Base-by-base conservation (phyloP, 2,329 filamentous ascomycete species). In the Diaporthe longicolla region DNA sequence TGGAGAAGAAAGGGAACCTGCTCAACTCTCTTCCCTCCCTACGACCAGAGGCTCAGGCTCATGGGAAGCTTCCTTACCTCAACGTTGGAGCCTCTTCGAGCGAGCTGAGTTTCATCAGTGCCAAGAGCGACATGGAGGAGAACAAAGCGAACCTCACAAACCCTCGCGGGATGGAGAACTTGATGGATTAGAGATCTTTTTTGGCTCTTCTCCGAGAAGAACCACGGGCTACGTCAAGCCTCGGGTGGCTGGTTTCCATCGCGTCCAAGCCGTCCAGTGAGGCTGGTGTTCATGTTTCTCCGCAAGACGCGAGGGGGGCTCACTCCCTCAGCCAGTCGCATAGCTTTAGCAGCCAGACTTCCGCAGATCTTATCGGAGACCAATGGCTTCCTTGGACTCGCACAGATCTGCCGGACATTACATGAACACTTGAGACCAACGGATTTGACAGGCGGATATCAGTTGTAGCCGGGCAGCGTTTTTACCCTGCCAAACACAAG, bases 161-260 rank as follows among this genome's bases (percentile, higher is more conserved):
- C 26, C 87, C 86, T 6, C 80, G 80, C 21, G 82, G 81, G 40
- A 83, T 88, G 83, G 79, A 76, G 26, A 77, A 77, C n/a, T 75
- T 87, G 21, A 80, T 87, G 74, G 79, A 85, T 70, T 79, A 76
- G 74, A 55, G 29, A 13, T 54, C 72, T 58, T 70, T 50, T n/a
- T 24, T 9, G 65, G 55, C 17, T 10, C 17, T 54, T 32, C 69
- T 48, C 35, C 73, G 48, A 45, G 55, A 19, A 37, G 45, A 52
- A 11, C 13, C 48, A 24, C 10, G n/a, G 48, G 48, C n/a, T 52
- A 13, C 13, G 5, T 6, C 3, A 52, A n/a, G n/a, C n/a, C 48
- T 52, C 5, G 48, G n/a, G 10, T 13, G n/a, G 48, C 10, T 15
- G 48, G 48, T 24, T 0, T 52, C 10, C 48, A 26, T n/a, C n/a